Evolutionary conservation across 805 yeast species (phyloP), one percentile per base, ranked within the genome.

Genomic region (Zygoascus tannicola): DNA sequence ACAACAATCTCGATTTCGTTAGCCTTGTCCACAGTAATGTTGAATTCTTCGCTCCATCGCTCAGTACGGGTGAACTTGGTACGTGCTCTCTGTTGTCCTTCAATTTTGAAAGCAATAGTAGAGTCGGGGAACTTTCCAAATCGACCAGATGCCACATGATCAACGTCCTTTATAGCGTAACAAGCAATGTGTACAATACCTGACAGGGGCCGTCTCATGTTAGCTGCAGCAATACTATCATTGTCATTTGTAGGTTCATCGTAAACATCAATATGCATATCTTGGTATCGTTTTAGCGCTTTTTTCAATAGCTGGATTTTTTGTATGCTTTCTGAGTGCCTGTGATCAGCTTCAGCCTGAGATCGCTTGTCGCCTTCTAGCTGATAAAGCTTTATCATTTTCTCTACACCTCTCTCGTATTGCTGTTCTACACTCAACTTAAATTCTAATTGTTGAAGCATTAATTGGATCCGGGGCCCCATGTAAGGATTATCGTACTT

Each of bases 391-490:
- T 80, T 84, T 22, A 83, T 80, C 57, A 92, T 75, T 62, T 90
- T 92, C 50, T 85, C 94, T 53, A 87, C 87, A 4, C 97, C 97
- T 51, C 81, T 90, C 55, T 81, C 80, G 64, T 90, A 92, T 64
- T 92, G 95, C 54, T 85, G 79, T 62, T 92, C 99, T 32, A 90
- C 94, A 57, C 90, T 92, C 38, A 90, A 71, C 64, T 92, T 92
- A 63, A 90, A 87, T 59, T 88, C 95, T 47, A 92, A 71, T 63
- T 87, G 94, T 65, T 88, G 97, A 44, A 90, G 73, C 97, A 92
- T 88, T 55, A 85, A 80, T 64, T 86, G 96, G 57, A 92, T 92
- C 50, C 92, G 76, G 56, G 92, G 96, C 8, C 97, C 96, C 53
- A 92, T 68, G 0, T 94, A 85, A 0, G 97, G 96, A 54, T 95